Percentiles rank a stretch among this genome's conserved stretches.
Conservation (phyloP, 768 basidiomycete species). For the Pseudohyphozyma bogoriensis region DNA sequence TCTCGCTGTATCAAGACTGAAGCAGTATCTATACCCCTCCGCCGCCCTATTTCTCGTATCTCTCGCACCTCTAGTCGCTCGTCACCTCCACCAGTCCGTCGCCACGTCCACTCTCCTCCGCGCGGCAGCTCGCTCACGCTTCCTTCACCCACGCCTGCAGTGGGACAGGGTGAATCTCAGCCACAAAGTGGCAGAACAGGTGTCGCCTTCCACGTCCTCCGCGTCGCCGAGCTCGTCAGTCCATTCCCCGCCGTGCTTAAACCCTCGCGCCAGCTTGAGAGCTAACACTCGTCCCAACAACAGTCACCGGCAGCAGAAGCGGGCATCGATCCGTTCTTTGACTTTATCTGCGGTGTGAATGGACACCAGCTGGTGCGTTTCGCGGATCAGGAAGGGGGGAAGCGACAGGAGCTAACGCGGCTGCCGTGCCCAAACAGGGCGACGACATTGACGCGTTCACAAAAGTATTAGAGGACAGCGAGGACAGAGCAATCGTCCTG, state of each 20-base stretch:
- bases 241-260: neutral
- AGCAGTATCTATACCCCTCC: too few relatives aligned
- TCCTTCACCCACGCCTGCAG: too few relatives aligned
- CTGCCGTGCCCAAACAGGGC: conserved; percentile 9
- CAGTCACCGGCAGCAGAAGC: conserved; percentile 65
- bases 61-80: too few relatives aligned
- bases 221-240: conserved; percentile 5
- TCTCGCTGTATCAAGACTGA: too few relatives aligned
- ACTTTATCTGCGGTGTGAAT: conserved; percentile 88
- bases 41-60: too few relatives aligned
- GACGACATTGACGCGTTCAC: conserved; percentile 28
- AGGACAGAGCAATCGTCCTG: conserved; percentile 20
- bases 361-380: conserved; percentile 44
- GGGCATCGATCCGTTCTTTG: conserved; percentile 83
- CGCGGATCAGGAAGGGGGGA: neutral
- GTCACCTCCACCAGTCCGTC: too few relatives aligned
- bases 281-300: neutral
- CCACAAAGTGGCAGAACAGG: neutral
- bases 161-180: conserved; percentile 4
- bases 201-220: conserved; percentile 13
- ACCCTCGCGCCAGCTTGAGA: too few relatives aligned
- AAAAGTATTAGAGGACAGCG: conserved; percentile 14
- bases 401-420: conserved; percentile 6
- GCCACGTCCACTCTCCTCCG: too few relatives aligned
- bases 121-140: too few relatives aligned